These are phyloP conservation scores for Danielia reshetovae DNA, from an alignment of 805 yeast species.

Conservation along the genomic window DNA sequence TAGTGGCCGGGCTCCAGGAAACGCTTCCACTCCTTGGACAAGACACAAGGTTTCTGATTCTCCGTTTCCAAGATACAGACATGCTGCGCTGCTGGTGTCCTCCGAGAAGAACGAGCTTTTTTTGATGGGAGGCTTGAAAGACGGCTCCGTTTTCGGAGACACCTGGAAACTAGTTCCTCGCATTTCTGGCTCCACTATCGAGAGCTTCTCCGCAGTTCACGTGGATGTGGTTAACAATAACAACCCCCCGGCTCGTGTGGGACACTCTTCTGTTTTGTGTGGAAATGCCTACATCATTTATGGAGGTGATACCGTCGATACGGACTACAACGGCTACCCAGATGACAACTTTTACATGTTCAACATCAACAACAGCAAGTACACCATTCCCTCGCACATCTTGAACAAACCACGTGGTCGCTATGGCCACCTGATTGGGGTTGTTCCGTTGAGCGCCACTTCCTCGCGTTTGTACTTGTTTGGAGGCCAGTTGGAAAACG, in stretches of 20 bases:
- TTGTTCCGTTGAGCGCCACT: conserved; percentile 49
- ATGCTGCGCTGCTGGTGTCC: conserved; percentile 65
- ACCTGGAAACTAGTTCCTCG: conserved; percentile 80
- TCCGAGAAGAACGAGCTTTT: conserved; percentile 79
- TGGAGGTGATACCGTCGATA: conserved; percentile 93
- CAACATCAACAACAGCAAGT: conserved; percentile 48
- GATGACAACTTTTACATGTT: conserved; percentile 89
- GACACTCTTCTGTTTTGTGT: conserved; percentile 86
- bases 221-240: conserved; percentile 58
- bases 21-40: conserved; percentile 57
- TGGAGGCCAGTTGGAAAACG: conserved; percentile 92
- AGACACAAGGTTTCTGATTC: conserved; percentile 61
- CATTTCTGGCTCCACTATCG: conserved; percentile 20
- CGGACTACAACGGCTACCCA: conserved; percentile 68
- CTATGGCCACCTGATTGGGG: conserved; percentile 88
- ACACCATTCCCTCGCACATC: conserved; percentile 42
- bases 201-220: conserved; percentile 27
- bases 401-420: conserved; percentile 77
- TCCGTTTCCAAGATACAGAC: conserved; percentile 94
- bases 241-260: conserved; percentile 93
- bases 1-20: conserved; percentile 11
- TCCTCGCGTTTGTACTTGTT: conserved; percentile 66
- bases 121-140: conserved; percentile 93
- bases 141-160: conserved; percentile 90
- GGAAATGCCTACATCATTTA: conserved; percentile 94